Evolutionary conservation across 192 early-diverging fungal species (phyloP), one percentile per base, ranked within the genome.

Genomic region (Jimgerdemannia flammicorona): DNA sequence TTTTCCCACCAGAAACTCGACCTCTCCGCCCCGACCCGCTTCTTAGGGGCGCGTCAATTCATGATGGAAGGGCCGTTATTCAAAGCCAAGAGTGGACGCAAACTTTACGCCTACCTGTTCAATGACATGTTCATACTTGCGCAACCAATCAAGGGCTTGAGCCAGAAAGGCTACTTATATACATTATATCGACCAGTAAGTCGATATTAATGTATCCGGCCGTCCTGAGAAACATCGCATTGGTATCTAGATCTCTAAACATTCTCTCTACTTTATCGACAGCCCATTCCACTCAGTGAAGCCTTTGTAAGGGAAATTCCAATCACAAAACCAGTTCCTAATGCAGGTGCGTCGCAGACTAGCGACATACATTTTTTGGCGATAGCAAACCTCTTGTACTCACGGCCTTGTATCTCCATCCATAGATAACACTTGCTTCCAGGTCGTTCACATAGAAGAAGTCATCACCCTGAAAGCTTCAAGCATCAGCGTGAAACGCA

Each of bases 51-150:
- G 8, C 82, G 94, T 49, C 80, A 86, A 69, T 90, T 92, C 69
- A 78, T 95, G 9, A 85, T 90, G 71, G 92, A 96, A 64, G 93
- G 94, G 43, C 70, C 76, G 29, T 78, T 96, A 8, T 75, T 83
- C 18, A 96, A 96, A 77, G 84, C 87, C 17, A 96, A 95, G 69
- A 93, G 92, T 72, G 92, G 92, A 11, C 83, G 93, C 41, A 93
- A 92, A 72, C 81, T 96, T 3, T 86, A 91, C 74, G 91, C 75
- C 39, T 91, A 85, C 74, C 77, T 94, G 43, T 94, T 92, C 80
- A 93, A 89, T 74, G 93, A 94, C 76, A 77, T 94, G 73, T 74
- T 94, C 8, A 74, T 94, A 44, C 84, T 96, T 6, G 85, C 84
- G 7, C 84, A 90, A 68, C 79, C 79, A 64, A 66, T 83, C 4